Percentiles rank a stretch among this genome's conserved stretches.
These are phyloP conservation scores for Mycena belliarum DNA, from an alignment of 768 basidiomycete genomes.

Conservation along the genomic window DNA sequence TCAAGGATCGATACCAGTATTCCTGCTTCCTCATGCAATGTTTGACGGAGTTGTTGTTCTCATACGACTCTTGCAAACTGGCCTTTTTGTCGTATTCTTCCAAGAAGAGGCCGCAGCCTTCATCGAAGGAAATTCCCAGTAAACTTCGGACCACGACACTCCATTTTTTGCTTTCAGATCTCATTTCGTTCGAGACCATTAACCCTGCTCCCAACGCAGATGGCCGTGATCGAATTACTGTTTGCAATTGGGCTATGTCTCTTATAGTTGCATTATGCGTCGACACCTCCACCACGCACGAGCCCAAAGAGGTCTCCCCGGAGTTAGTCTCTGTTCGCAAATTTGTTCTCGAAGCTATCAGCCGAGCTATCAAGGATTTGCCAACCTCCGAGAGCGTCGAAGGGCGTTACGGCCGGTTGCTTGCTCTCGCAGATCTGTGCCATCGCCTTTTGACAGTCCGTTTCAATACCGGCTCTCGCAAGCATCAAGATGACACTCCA, in stretches of 20 bases:
- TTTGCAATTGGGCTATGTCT: slow-evolving; percentile 88
- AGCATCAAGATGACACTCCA: slow-evolving; percentile 69
- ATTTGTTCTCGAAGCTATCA: slow-evolving; percentile 86
- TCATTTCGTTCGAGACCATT: slow-evolving; percentile 77
- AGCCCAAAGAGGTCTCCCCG: slow-evolving; percentile 72
- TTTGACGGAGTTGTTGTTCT: slow-evolving; percentile 89
- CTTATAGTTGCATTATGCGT: slow-evolving; percentile 92
- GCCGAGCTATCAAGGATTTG: slow-evolving; percentile 83
- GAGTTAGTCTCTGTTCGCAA: slow-evolving; percentile 92
- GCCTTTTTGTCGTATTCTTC: slow-evolving; percentile 80
- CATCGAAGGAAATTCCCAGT: slow-evolving; percentile 60
- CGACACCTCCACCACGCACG: slow-evolving; percentile 67
- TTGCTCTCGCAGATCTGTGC: slow-evolving; percentile 85
- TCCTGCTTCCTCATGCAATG: slow-evolving; percentile 88
- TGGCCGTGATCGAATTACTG: slow-evolving; percentile 54
- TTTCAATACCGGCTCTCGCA: slow-evolving; percentile 59
- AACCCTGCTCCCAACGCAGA: slow-evolving; percentile 58
- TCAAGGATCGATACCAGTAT: slow-evolving; percentile 52
- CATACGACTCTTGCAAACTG: slow-evolving; percentile 88
- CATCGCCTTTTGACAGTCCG: slow-evolving; percentile 84
- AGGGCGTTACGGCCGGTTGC: slow-evolving; percentile 81
- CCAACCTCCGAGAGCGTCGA: slow-evolving; percentile 61
- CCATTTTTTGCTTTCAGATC: slow-evolving; percentile 79
- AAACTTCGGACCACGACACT: slow-evolving; percentile 69
- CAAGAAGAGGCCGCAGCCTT: slow-evolving; percentile 61